Evolutionary conservation across 495 filamentous ascomycete genomes (phyloP).

Genomic region (Tuber magnatum): DNA sequence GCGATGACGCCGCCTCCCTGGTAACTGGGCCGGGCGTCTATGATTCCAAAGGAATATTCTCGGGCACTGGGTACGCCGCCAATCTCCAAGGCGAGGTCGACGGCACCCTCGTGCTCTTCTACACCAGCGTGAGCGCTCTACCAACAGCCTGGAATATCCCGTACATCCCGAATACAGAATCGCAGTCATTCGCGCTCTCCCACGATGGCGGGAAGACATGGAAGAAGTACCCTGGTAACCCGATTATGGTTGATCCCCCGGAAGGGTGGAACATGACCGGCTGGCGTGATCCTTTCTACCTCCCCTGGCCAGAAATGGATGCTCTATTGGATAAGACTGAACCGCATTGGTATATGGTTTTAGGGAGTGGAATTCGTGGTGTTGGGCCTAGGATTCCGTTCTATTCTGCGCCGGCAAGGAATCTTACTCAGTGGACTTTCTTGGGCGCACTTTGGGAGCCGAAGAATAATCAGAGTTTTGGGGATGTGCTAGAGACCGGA

Average conservation of each 20-base stretch:
- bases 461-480: conserved; percentile 46
- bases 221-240: conserved; percentile 48
- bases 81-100: conserved; percentile 44
- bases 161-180: conserved; percentile 49
- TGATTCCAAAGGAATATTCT: conserved; percentile 50
- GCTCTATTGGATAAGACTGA: conserved; percentile 38
- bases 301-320: conserved; percentile 46
- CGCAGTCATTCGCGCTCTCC: conserved; percentile 48
- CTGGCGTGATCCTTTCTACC: conserved; percentile 52
- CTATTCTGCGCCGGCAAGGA: conserved; percentile 47
- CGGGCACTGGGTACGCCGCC: conserved; percentile 43
- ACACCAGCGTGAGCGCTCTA: conserved; percentile 50
- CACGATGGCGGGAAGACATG: conserved; percentile 49
- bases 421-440: conserved; percentile 51
- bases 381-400: conserved; percentile 49
- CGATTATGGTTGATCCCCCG: conserved; percentile 47
- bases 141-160: conserved; percentile 49
- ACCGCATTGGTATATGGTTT: conserved; percentile 48
- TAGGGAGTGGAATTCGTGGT: conserved; percentile 50
- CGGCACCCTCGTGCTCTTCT: conserved; percentile 47
- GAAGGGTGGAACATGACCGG: conserved; percentile 48
- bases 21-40: conserved; percentile 43
- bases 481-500: conserved; percentile 31
- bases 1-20: conserved; percentile 33
- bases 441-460: conserved; percentile 46